Evolutionary conservation across 208 protist species (phyloP).

Genomic region (Angomonas desouzai): DNA sequence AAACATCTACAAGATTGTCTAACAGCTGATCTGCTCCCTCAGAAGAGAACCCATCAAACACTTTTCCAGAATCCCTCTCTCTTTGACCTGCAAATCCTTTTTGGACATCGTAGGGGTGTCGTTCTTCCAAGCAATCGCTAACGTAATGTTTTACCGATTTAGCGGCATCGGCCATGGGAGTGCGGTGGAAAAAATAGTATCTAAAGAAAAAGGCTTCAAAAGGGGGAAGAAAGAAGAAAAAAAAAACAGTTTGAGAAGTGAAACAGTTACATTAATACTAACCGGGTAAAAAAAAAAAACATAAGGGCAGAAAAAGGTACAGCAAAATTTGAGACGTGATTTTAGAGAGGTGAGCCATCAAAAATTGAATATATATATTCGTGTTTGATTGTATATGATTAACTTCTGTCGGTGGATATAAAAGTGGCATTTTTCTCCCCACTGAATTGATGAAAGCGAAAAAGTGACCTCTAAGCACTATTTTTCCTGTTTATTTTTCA

Average conservation of each 20-base stretch:
- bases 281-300: constrained; percentile 15
- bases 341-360: no score
- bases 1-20: constrained; percentile 47
- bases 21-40: constrained; percentile 36
- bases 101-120: constrained; percentile 75
- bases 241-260: constrained; percentile 7
- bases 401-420: no score
- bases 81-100: constrained; percentile 65
- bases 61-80: constrained; percentile 45
- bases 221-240: constrained; percentile 11
- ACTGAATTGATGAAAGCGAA: no score
- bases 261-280: background rate
- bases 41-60: constrained; percentile 58
- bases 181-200: background rate
- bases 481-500: no score
- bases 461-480: no score
- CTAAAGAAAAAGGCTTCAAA: constrained; percentile 11
- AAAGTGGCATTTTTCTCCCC: no score
- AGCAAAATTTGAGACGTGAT: no score
- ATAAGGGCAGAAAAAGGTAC: background rate
- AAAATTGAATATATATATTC: no score
- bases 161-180: constrained; percentile 74
- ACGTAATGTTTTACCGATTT: constrained; percentile 76
- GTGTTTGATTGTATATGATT: no score
- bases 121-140: constrained; percentile 77